Base-by-base conservation (phyloP, 2,329 filamentous ascomycete genomes). In the Aspergillus fijiensis region DNA sequence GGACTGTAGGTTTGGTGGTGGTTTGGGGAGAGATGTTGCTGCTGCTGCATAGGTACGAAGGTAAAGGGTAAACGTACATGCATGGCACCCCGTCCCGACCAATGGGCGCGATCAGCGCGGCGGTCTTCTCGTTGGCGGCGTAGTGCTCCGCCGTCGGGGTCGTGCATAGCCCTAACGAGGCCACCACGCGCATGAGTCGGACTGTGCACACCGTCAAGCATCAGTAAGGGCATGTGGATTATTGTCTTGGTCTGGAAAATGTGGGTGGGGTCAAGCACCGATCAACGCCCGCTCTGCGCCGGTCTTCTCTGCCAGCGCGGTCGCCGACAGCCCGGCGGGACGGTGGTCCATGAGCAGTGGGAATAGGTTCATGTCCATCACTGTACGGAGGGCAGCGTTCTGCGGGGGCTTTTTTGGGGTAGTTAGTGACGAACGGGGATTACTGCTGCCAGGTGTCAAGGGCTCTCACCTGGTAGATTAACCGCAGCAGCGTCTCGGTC, bases 401-500 rank as follows among this genome's bases (percentile, higher is more conserved):
- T 74, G 73, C 2, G 72, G 67, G 29, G 73, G 71, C 73, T 75
- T 45, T n/a, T 60, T 53, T n/a, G 14, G 27, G 25, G 23, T 39
- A 51, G 10, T 23, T 12, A 45, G 39, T 51, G 10, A 31, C 9
- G 7, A 45, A n/a, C 33, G 19, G 21, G 47, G 42, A 6, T n/a
- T 50, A n/a, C 12, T 35, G 14, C 4, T 4, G 27, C 7, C 7
- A 29, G 27, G 9, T 29, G 27, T 29, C 2, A 29, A 29, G 6
- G 7, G 27, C 2, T 27, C 42, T n/a, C 66, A 74, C 72, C 65
- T 75, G 72, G 58, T 74, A 74, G 29, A 74, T 72, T 12, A 74
- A 45, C 6, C 73, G 69, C 49, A 71, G 62, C 5, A 72, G 62
- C 1, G 72, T 73, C 59, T 75, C 73, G 2, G 67, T 65, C 5